Evolutionary conservation across 257 asterid species (phyloP), one percentile per base, ranked within the genome.

Genomic region (Jaltomata sinuosa): DNA sequence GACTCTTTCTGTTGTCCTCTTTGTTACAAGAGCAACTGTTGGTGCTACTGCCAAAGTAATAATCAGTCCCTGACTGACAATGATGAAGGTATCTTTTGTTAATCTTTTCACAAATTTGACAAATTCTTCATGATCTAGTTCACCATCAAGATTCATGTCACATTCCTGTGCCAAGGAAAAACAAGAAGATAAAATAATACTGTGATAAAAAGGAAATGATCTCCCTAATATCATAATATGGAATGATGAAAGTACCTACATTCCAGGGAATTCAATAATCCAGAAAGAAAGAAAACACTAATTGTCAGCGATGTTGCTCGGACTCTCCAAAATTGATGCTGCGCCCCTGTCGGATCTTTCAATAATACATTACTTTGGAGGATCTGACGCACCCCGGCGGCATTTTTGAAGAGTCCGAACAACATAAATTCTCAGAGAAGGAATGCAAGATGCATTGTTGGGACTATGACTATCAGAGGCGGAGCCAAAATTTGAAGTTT

Each of bases 31-130:
- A 74, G 99, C 99, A 72, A 96, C 87, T 2, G 97, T 89, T 71
- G 99, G 99, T 83, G 98, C 97, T n/a, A 91, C 93, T 29, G 97
- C 99, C 87, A 96, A 84, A 29, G 97, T 81, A 62, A 93, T 79
- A 21, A 96, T 89, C 92, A 96, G 72, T 77, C 97, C 96, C 83
- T 92, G 96, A 83, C 98, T 94, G 16, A 94, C 94, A 11, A 86
- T 87, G 69, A 89, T 76, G 88, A 96, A 92, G 9, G 97, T 86
- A 80, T 96, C 98, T 83, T 92, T 92, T 36, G 97, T 93, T 10
- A 92, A 81, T 55, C 77, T 81, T 29, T 87, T 91, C 45, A 94
- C 88, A 90, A 96, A 96, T 84, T 79, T 91, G 31, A 40, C 90
- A 47, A 96, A 94, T 87, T 94, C 99, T 84, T 89, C 94, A 3